Evolutionary conservation across 306 rosid genomes (phyloP).

Genomic region (Cyclanthera cordifolia): DNA sequence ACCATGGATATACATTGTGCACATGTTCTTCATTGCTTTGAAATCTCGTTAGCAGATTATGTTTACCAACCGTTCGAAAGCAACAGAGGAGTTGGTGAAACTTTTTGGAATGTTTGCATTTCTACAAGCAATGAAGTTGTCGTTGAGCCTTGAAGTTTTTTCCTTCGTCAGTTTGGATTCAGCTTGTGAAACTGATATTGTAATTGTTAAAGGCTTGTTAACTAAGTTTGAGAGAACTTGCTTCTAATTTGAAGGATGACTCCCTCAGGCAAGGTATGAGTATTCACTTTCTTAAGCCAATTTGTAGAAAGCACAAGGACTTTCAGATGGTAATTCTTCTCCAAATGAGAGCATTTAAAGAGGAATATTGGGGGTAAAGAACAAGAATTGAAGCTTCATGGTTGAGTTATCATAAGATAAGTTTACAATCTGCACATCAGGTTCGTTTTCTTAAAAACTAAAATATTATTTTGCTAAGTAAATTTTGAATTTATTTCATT

Average conservation of each 20-base stretch:
- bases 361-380: constrained; percentile 25
- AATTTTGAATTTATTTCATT: too few relatives aligned
- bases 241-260: constrained; percentile 21
- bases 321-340: constrained; percentile 25
- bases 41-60: constrained; percentile 16
- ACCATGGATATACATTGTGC: background rate
- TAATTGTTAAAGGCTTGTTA: constrained; percentile 17
- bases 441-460: constrained; percentile 42
- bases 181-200: constrained; percentile 27
- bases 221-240: background rate
- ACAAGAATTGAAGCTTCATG: constrained; percentile 26
- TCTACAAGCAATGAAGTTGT: constrained; percentile 20
- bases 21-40: constrained; percentile 19
- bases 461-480: background rate
- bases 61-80: constrained; percentile 18
- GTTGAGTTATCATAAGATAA: constrained; percentile 43
- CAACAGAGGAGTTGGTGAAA: constrained; percentile 21
- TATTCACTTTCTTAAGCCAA: constrained; percentile 46
- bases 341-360: constrained; percentile 23
- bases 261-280: constrained; percentile 24
- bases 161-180: constrained; percentile 24
- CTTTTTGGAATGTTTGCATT: constrained; percentile 27
- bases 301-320: constrained; percentile 57
- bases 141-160: constrained; percentile 25
- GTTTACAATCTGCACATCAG: constrained; percentile 49